Evolutionary conservation across 768 basidiomycete species (phyloP), one percentile per base, ranked within the genome.

Genomic region (Cantharellus anzutake): DNA sequence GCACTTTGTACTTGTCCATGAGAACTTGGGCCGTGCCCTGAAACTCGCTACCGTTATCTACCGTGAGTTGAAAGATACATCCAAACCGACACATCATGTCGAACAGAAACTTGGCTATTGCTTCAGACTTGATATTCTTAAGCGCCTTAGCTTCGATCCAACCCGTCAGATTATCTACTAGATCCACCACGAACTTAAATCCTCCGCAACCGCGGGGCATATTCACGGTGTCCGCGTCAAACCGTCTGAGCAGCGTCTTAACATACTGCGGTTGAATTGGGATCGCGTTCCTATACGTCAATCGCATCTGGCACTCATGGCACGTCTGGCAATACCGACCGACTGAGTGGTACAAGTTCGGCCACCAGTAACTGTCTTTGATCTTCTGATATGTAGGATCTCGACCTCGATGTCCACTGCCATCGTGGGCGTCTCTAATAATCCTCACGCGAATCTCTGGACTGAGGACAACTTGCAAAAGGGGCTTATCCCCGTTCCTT

Each of bases 101-200:
- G 20, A 29, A 50, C 3, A 59, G 3, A 51, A 59, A 59, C 16
- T 59, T 34, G 42, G 59, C 42, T 3, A 59, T 35, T 20, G 50
- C 48, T 16, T 51, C 48, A 16, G 38, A 35, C 14, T 42, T 59
- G 20, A 51, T 50, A 3, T 3, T 56, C 3, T 37, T 34, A 5
- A 59, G 48, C 42, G 41, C 41, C 44, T 35, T 5, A 29, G 42
- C 42, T 59, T 59, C 59, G 37, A 55, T 55, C 52, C 52, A 55
- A 5, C 52, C 52, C 34, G 52, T 16, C 7, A 55, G 52, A 7
- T 7, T 35, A 55, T 55, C 52, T 55, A 14, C 37, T 5, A 35
- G 7, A 7, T 3, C 42, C 37, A 39, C 42, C 37, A 55, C 38
- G 59, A 35, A 50, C 52, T 4, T 37, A 11, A 3, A n/a, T 37